Evolutionary conservation across 208 protist genomes (phyloP).

Genomic region (Leishmania turanica): DNA sequence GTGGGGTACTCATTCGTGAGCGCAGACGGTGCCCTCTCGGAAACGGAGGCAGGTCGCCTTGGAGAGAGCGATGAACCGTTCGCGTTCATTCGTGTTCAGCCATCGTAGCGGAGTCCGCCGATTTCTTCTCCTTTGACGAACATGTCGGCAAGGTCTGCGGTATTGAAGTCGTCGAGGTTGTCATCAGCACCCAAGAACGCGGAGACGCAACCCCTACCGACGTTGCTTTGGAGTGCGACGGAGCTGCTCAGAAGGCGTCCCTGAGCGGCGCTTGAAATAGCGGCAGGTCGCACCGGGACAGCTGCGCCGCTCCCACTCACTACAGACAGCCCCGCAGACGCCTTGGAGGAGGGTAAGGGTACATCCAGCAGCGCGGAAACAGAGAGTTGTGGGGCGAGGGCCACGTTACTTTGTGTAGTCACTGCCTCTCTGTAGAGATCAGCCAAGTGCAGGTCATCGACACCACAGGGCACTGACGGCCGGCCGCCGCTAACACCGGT

Average conservation of each 20-base stretch:
- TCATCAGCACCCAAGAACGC: conserved; percentile 17
- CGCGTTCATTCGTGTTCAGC: conserved; percentile 1
- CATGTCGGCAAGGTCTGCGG: conserved; percentile 43
- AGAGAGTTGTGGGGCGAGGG: not conserved
- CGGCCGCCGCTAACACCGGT: not conserved
- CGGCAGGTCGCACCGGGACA: conserved; percentile 3
- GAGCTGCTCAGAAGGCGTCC: not conserved
- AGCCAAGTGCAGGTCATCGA: conserved; percentile 5
- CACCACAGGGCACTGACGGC: not conserved
- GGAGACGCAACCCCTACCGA: not conserved
- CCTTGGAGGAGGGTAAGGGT: not conserved
- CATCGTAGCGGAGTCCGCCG: conserved; percentile 52
- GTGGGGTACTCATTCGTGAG: not conserved
- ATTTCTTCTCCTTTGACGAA: conserved; percentile 68
- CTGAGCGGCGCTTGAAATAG: not conserved
- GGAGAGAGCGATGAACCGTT: not conserved
- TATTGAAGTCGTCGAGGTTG: conserved; percentile 33
- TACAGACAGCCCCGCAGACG: conserved; percentile 2
- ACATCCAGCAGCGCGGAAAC: not conserved
- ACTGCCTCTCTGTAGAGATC: conserved; percentile 1
- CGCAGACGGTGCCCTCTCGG: not conserved
- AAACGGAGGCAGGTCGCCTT: not conserved
- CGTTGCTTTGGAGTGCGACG: not conserved
- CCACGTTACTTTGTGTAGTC: not conserved
- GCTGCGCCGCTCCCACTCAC: conserved; percentile 6